Percentiles rank a stretch among this genome's conserved stretches.
Evolutionary conservation across 371 early-diverging fungal genomes (phyloP).

Genomic region (Smittium culicis): DNA sequence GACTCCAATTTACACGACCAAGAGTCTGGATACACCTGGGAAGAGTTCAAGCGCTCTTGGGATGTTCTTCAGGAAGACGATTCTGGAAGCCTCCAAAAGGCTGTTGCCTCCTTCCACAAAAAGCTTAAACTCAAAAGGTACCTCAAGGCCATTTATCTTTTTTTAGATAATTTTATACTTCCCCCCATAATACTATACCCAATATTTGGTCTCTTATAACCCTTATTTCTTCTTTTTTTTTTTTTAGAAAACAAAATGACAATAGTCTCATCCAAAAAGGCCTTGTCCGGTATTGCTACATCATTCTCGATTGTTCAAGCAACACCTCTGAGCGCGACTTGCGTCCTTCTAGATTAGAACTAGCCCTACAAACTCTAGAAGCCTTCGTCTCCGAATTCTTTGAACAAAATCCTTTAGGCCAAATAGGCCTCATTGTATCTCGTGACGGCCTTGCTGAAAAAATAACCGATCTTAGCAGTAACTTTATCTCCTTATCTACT

Average conservation of each 20-base stretch:
- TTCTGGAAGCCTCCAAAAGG: slow-evolving; percentile 63
- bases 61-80: slow-evolving; percentile 87
- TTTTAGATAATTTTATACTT: slow-evolving; percentile 6
- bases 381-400: slow-evolving; percentile 75
- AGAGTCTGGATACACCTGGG: slow-evolving; percentile 69
- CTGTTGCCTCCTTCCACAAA: slow-evolving; percentile 58
- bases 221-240: slow-evolving; percentile 7
- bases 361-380: slow-evolving; percentile 48
- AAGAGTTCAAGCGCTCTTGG: slow-evolving; percentile 92
- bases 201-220: too few species aligned
- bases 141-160: slow-evolving; percentile 35
- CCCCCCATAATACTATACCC: too few species aligned
- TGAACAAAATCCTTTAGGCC: slow-evolving; percentile 90
- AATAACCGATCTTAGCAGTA: slow-evolving; percentile 61
- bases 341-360: slow-evolving; percentile 61
- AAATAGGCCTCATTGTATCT: slow-evolving; percentile 74
- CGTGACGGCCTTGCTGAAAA: slow-evolving; percentile 78
- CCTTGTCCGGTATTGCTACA: slow-evolving; percentile 74
- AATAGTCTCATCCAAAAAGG: slow-evolving; percentile 78
- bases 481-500: too few species aligned
- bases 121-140: slow-evolving; percentile 56
- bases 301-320: slow-evolving; percentile 69
- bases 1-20: too few species aligned
- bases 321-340: slow-evolving; percentile 77
- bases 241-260: slow-evolving; percentile 16